Percentiles rank a stretch among this genome's conserved stretches.
Evolutionary conservation across 1,284 basidiomycete species (phyloP).

Genomic region (Tilletia walkeri): DNA sequence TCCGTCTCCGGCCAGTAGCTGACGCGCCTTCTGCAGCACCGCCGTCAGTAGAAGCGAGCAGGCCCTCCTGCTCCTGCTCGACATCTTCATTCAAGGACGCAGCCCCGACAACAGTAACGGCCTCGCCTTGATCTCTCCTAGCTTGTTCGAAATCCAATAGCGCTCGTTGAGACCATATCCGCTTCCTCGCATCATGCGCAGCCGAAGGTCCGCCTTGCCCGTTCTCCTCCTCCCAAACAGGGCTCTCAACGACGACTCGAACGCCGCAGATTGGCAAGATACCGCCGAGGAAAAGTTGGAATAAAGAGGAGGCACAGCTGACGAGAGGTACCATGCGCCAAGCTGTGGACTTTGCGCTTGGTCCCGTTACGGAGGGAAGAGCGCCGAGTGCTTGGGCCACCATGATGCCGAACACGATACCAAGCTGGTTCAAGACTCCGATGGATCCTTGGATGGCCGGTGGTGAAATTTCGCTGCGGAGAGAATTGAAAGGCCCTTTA

Average conservation of each 20-base stretch:
- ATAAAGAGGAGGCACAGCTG: constrained; percentile 41
- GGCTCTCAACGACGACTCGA: constrained; percentile 34
- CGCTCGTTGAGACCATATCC: background rate
- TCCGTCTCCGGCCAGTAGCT: background rate
- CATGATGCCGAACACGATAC: constrained; percentile 53
- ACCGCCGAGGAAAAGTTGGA: constrained; percentile 44
- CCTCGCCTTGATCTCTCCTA: constrained; percentile 22
- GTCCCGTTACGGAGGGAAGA: constrained; percentile 38
- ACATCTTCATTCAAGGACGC: background rate
- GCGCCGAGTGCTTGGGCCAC: constrained; percentile 56
- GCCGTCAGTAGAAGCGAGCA: background rate
- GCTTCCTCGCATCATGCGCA: background rate
- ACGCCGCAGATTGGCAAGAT: constrained; percentile 35
- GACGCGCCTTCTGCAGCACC: background rate
- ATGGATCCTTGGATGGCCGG: constrained; percentile 68
- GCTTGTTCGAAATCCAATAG: constrained; percentile 3
- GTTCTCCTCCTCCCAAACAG: constrained; percentile 41
- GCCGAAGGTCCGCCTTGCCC: constrained; percentile 27
- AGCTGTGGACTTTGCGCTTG: constrained; percentile 26
- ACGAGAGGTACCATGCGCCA: constrained; percentile 57
- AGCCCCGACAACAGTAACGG: too few species aligned
- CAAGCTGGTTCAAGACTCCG: constrained; percentile 74
- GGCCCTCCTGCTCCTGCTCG: constrained; percentile 22
- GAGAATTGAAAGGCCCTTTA: background rate
- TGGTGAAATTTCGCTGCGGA: constrained; percentile 73